These are phyloP conservation scores for Aspergillus sparsus DNA, from an alignment of 495 filamentous ascomycete genomes.

Conservation along the genomic window DNA sequence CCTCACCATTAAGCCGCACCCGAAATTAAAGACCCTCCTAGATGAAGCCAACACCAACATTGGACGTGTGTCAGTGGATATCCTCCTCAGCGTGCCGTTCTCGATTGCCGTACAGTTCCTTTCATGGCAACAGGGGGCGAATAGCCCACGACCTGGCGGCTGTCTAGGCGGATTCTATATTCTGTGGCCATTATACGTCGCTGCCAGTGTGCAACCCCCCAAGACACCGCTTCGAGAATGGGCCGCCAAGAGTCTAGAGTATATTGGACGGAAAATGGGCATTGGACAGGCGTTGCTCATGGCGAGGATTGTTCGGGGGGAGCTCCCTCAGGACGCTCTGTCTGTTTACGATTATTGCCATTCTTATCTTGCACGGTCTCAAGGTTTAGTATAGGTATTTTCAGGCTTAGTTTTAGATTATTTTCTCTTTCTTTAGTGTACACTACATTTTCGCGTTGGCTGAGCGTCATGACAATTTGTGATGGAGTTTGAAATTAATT, in stretches of 20 bases:
- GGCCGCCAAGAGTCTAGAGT: neutral
- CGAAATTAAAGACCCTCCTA: conserved; percentile 7
- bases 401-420: no score
- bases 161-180: conserved; percentile 12
- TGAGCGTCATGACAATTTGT: no score
- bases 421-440: no score
- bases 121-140: neutral
- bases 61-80: conserved; percentile 2
- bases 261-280: conserved; percentile 12
- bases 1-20: conserved; percentile 13
- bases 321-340: conserved; percentile 1
- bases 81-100: conserved; percentile 7
- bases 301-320: conserved; percentile 6
- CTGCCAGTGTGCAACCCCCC: neutral
- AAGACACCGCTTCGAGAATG: conserved; percentile 1
- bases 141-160: neutral
- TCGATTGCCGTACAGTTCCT: conserved; percentile 4
- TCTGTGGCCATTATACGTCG: conserved; percentile 15
- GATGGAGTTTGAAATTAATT: no score
- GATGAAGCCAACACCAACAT: conserved; percentile 3
- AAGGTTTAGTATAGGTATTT: no score
- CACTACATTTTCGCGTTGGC: no score
- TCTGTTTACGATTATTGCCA: conserved; percentile 20
- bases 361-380: conserved; percentile 12
- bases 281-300: conserved; percentile 17